Evolutionary conservation across 768 basidiomycete species (phyloP), one percentile per base, ranked within the genome.

Genomic region (Leccinum rimulosum): DNA sequence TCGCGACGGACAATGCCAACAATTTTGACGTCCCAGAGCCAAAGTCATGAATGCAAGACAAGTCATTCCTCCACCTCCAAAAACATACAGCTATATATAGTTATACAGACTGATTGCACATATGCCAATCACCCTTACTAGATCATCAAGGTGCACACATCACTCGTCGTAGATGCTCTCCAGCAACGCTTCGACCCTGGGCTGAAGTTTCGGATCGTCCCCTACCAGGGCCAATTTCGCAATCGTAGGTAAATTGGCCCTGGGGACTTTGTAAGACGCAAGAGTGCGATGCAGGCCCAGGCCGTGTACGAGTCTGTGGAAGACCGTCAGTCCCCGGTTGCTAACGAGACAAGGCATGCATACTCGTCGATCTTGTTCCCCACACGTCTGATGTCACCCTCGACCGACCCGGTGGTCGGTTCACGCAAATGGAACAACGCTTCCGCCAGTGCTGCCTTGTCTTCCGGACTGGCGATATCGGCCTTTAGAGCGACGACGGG

Each of bases 231-330:
- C 64, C 61, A 58, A 50, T 47, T 55, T 65, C 9, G 88, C 86
- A 60, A 91, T 82, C 47, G 70, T 75, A 8, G 75, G 67, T 4
- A 88, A 56, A 62, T 89, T 82, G 50, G 74, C 76, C 49, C 63
- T 77, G 8, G 89, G 88, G 2, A 91, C 87, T 1, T 83, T 82
- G 73, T 88, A 88, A 19, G 84, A 78, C 22, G 75, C 68, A 40
- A 91, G 78, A 22, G 75, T 83, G 9, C 80, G 81, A 57, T 82
- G 78, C 47, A 92, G 69, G 1, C 84, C 88, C 28, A 92, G 79
- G 9, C 76, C 64, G 2, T 69, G 73, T 14, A 92, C 84, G 12
- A 92, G 80, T 52, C 89, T 89, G 61, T 17, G 35, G 10, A 30
- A 14, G 25, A n/a, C 10, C 35, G 27, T 67, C 59, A 69, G 59